Conservation (phyloP, 2,329 filamentous ascomycete genomes). For the Byssochlamys sp. region DNA sequence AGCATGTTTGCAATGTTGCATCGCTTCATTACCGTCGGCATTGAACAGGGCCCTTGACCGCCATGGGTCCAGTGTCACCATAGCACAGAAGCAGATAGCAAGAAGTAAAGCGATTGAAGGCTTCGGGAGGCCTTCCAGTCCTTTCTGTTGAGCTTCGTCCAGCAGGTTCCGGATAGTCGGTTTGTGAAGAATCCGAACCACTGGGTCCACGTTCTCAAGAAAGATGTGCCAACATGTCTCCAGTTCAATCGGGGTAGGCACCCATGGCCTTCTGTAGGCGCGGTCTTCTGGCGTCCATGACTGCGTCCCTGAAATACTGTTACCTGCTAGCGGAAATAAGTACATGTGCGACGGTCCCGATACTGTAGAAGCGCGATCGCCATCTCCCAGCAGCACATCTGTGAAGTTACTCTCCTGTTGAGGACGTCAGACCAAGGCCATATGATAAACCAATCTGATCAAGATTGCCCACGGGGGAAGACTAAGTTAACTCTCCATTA, state of each 20-base stretch:
- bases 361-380: not conserved
- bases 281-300: not conserved
- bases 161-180: slow-evolving; percentile 1
- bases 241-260: not conserved
- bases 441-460: not conserved
- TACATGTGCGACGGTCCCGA: not conserved
- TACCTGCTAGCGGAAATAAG: not conserved
- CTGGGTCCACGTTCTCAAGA: slow-evolving; percentile 7
- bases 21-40: slow-evolving; percentile 1
- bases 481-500: not conserved
- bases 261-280: not conserved
- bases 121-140: not conserved
- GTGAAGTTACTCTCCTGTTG: not conserved
- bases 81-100: slow-evolving; percentile 6
- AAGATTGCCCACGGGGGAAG: not conserved
- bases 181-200: slow-evolving; percentile 6
- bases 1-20: slow-evolving; percentile 4
- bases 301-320: not conserved
- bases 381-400: not conserved
- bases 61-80: slow-evolving; percentile 8
- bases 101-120: not conserved
- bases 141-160: slow-evolving; percentile 2
- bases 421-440: not conserved
- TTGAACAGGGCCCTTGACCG: slow-evolving; percentile 5
- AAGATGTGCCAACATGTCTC: slow-evolving; percentile 9